phyloP scores from a whole-genome alignment of 768 basidiomycete species.

The Piloderma croceum region DNA sequence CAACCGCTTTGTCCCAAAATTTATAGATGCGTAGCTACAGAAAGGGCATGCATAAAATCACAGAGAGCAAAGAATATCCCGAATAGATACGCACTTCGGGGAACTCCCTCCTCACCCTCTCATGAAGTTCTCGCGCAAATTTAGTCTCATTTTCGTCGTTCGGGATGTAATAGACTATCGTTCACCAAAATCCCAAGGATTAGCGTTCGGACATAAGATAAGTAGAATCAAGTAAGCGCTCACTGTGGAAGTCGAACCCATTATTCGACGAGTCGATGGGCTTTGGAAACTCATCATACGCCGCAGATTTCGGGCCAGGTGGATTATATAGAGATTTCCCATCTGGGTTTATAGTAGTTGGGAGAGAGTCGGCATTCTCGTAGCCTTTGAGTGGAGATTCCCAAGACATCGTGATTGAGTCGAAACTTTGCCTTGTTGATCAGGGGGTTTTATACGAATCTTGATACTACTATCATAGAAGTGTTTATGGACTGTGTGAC shows the following conservation, averaged over 20 bases:
- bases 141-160: constrained; percentile 35
- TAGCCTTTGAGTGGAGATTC: constrained; percentile 35
- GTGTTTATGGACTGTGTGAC: no score
- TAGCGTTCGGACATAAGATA: neutral
- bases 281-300: constrained; percentile 49
- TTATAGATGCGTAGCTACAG: constrained; percentile 53
- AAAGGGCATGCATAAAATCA: neutral
- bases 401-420: no score
- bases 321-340: constrained; percentile 52
- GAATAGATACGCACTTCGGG: constrained; percentile 46
- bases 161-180: constrained; percentile 66
- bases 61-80: no score
- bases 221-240: constrained; percentile 18
- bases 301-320: constrained; percentile 39
- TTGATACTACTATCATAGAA: no score
- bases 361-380: constrained; percentile 37
- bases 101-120: constrained; percentile 56
- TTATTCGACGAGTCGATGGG: constrained; percentile 50
- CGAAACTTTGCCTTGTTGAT: no score
- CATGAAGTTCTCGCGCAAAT: constrained; percentile 52
- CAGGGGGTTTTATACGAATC: no score
- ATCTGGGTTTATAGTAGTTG: constrained; percentile 42
- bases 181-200: constrained; percentile 6
- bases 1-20: constrained; percentile 59
- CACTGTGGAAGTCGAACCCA: constrained; percentile 72